Evolutionary conservation across 352 stramenopile species (phyloP), one percentile per base, ranked within the genome.

Genomic region (Aphanomyces invadans): DNA sequence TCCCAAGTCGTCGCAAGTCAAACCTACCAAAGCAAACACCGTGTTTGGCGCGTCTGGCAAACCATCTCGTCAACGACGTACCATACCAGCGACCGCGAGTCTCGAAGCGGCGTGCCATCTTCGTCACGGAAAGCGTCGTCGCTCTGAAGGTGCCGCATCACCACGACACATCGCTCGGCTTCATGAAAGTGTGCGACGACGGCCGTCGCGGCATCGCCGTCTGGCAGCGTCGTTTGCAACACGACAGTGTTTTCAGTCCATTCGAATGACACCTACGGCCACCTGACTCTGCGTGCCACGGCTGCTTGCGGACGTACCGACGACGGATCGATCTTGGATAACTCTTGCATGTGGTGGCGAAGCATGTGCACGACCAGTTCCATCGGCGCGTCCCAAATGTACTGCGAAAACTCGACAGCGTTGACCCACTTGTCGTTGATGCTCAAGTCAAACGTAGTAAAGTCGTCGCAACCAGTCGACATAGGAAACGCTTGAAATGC

Each of bases 181-280:
- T 54, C 46, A 23, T 10, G 9, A 21, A 54, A 54, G 28, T 54
- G 46, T 21, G 19, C 46, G 21, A 28, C 17, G 17, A 54, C 17
- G 9, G 19, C 15, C 19, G 10, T 54, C 11, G 21, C 46, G 12
- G 21, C 46, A 7, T 28, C 19, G 19, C 19, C 19, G 9, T 29
- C 23, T 7, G 46, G 9, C 19, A 54, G 9, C 9, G 19, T 21
- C 17, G 9, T 12, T 11, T 28, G 46, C 17, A 28, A 54, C 46
- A 54, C 21, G 46, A 54, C 46, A 12, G 46, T 54, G 46, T 54
- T 54, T 21, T 54, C 46, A 29, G 46, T 54, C 46, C 9, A 54
- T 54, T 54, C 46, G n/a, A n/a, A n/a, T 0, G 46, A 15, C 46
- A 28, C 9, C 46, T 9, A 45, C 9, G 17, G 38, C 9, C 9